Evolutionary conservation across 208 protist genomes (phyloP), one percentile per base, ranked within the genome.

Genomic region (Trypanosoma vivax): DNA sequence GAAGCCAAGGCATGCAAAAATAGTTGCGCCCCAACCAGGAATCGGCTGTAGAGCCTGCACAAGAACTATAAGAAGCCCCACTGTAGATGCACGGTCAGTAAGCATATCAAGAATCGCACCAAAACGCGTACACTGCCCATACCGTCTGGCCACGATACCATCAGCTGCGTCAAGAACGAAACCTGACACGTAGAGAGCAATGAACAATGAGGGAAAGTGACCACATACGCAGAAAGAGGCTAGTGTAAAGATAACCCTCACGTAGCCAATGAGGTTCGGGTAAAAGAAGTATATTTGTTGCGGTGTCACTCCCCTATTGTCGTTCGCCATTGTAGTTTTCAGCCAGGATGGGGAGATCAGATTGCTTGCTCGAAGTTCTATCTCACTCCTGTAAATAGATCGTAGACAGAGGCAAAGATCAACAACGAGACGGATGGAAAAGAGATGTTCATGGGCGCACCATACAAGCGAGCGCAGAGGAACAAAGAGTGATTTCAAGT

Each of bases 61-160:
- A 18, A 97, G 65, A 23, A 96, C 70, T n/a, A 96, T 68, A 28
- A 93, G 61, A 31, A 97, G 67, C 23, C 88, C 88, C 6, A 84
- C 82, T 4, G 91, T 97, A 11, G 87, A 89, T 5, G 85, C 82
- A 23, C 94, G 83, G 56, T 97, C 94, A 14, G 89, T 96, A 16
- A 96, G 63, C 90, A 97, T 97, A 71, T 97, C 94, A 5, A 97
- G 77, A 39, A 97, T 86, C 10, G 86, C 78, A 35, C 94, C 94
- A 48, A 97, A 95, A 59, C 78, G 65, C 18, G 89, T 93, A 63
- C 78, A 90, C 71, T 97, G 94, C 18, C 77, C 73, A 21, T 94
- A 61, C 16, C 55, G 60, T 18, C 94, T 83, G 1, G 94, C 94
- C 5, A 87, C 87, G 49, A 85, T 81, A 27, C 94, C 94, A 46